phyloP scores from a whole-genome alignment of 176 grass and related monocot genomes.

The Eragrostis nindensis region DNA sequence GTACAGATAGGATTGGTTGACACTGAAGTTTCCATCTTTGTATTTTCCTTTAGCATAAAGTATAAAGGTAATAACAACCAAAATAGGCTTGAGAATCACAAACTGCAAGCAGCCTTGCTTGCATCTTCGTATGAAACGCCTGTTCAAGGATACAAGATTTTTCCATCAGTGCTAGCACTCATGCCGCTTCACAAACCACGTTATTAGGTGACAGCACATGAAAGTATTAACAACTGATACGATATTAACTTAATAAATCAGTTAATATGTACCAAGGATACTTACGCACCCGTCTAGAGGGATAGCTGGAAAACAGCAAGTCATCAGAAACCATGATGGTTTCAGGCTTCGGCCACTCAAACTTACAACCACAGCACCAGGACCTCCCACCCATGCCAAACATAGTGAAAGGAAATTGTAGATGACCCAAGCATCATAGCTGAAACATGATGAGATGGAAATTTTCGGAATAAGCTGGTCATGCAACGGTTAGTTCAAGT shows the following conservation, averaged over 20 bases:
- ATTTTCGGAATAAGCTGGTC: conserved; percentile 31
- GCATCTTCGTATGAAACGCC: conserved; percentile 97
- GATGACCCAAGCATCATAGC: conserved; percentile 96
- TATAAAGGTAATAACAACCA: conserved; percentile 97
- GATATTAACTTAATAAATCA: conserved; percentile 17
- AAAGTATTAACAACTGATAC: conserved; percentile 4
- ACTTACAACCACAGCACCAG: conserved; percentile 90
- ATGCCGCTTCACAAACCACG: not conserved
- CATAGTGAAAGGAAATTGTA: conserved; percentile 96
- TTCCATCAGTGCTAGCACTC: conserved; percentile 15
- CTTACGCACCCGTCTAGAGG: conserved; percentile 86
- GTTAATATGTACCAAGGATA: conserved; percentile 19
- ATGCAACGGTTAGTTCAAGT: conserved; percentile 3
- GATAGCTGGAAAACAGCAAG: conserved; percentile 90
- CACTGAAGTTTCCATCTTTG: conserved; percentile 88
- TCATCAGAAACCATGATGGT: conserved; percentile 94
- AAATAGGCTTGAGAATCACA: conserved; percentile 98
- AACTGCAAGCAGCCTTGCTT: conserved; percentile 98
- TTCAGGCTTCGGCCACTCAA: conserved; percentile 77
- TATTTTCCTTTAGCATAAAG: conserved; percentile 96
- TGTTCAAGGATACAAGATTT: conserved; percentile 47
- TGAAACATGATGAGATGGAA: conserved; percentile 57
- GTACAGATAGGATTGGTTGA: conserved; percentile 95
- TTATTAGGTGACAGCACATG: not conserved
- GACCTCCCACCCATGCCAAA: conserved; percentile 93